phyloP scores from a whole-genome alignment of 2,329 filamentous ascomycete genomes.

The Phoma sp. region DNA sequence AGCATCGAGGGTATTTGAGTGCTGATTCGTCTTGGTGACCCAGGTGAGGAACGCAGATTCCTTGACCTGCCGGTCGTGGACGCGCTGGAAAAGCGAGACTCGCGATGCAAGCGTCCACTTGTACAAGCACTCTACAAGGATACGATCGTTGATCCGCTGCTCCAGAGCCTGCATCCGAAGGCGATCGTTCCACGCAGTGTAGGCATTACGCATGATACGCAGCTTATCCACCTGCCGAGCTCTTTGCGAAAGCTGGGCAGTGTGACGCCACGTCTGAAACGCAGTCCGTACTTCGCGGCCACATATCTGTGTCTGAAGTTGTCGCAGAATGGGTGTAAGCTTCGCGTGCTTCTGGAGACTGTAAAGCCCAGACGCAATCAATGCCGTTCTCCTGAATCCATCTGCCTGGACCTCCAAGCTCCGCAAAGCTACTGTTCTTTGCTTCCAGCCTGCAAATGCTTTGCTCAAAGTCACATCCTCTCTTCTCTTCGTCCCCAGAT shows the following conservation, averaged over 20 bases:
- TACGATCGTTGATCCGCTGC: conserved; percentile 62
- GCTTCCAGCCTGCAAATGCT: conserved; percentile 34
- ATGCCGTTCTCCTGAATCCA: conserved; percentile 36
- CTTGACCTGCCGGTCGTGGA: conserved; percentile 43
- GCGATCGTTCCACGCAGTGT: conserved; percentile 68
- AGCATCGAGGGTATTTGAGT: conserved; percentile 34
- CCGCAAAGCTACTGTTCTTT: conserved; percentile 27
- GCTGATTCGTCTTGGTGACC: conserved; percentile 38
- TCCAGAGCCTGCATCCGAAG: conserved; percentile 62
- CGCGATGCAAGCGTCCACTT: conserved; percentile 66
- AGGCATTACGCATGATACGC: conserved; percentile 64
- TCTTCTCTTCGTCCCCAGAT: conserved; percentile 30
- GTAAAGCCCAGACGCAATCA: conserved; percentile 33
- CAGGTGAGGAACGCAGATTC: conserved; percentile 37
- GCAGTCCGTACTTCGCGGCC: conserved; percentile 55
- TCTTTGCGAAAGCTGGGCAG: conserved; percentile 50
- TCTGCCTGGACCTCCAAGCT: conserved; percentile 46
- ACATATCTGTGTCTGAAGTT: conserved; percentile 54
- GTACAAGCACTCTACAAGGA: conserved; percentile 64
- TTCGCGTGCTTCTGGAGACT: conserved; percentile 49
- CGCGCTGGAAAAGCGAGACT: conserved; percentile 50
- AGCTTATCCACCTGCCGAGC: conserved; percentile 60
- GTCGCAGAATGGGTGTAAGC: conserved; percentile 54
- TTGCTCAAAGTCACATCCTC: conserved; percentile 35
- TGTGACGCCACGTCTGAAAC: conserved; percentile 60